Percentiles rank a stretch among this genome's conserved stretches.
Conservation (phyloP, 2,329 filamentous ascomycete genomes). For the Calonectria hongkongensis region DNA sequence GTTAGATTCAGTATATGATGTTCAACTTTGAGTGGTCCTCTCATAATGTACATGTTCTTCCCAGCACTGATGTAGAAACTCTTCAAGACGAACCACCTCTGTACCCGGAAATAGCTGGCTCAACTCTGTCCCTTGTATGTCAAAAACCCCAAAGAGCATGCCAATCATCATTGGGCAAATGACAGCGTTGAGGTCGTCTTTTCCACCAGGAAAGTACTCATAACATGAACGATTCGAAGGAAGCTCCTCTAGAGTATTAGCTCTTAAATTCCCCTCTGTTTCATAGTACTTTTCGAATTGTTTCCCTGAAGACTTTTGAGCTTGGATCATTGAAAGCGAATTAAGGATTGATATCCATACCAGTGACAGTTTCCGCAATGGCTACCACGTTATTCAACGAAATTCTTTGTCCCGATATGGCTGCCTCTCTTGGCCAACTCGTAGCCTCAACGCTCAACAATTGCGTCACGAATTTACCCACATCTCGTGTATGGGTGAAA, state of each 20-base stretch:
- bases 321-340: not conserved
- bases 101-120: not conserved
- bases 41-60: not conserved
- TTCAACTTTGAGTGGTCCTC: too few relatives aligned
- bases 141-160: not conserved
- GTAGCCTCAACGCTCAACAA: not conserved
- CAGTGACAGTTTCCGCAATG: not conserved
- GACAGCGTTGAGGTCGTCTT: not conserved
- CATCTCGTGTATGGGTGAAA: not conserved
- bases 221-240: not conserved
- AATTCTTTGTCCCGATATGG: not conserved
- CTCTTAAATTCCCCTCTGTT: not conserved
- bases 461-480: conserved; percentile 2
- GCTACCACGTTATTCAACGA: not conserved
- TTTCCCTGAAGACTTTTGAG: not conserved
- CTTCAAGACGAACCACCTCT: not conserved
- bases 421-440: not conserved
- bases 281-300: not conserved
- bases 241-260: not conserved
- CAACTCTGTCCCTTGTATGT: not conserved
- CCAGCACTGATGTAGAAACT: not conserved
- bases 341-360: not conserved
- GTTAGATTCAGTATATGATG: too few relatives aligned
- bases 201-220: not conserved
- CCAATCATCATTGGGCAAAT: conserved; percentile 1